Percentiles rank a stretch among this genome's conserved stretches.
phyloP scores from a whole-genome alignment of 768 basidiomycete genomes.

The Lentinula boryana region DNA sequence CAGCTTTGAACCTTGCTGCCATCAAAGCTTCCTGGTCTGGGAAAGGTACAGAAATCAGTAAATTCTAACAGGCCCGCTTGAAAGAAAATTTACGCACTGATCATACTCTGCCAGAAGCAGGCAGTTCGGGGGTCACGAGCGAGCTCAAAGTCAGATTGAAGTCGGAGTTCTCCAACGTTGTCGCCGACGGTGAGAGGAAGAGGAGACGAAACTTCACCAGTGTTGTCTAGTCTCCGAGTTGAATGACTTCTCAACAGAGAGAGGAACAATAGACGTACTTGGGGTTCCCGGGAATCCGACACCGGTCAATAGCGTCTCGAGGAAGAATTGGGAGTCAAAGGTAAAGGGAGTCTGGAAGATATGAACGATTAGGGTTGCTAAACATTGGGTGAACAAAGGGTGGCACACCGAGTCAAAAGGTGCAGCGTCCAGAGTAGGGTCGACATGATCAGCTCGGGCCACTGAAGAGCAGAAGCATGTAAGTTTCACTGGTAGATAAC shows the following conservation, averaged over 20 bases:
- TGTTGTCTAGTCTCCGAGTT: slow-evolving; percentile 5
- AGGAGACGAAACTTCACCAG: slow-evolving; percentile 17
- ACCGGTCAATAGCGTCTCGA: slow-evolving; percentile 22
- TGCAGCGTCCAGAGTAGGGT: slow-evolving; percentile 13
- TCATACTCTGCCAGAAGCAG: slow-evolving; percentile 33
- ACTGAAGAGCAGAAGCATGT: slow-evolving; percentile 4
- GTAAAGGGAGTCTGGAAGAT: slow-evolving; percentile 21
- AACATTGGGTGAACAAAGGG: background rate
- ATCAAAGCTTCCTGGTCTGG: slow-evolving; percentile 18
- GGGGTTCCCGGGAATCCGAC: slow-evolving; percentile 19
- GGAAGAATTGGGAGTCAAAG: slow-evolving; percentile 25
- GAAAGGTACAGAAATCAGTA: background rate
- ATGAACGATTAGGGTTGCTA: too few relatives aligned
- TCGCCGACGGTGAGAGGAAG: slow-evolving; percentile 8
- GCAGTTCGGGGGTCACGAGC: slow-evolving; percentile 26
- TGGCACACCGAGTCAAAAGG: slow-evolving; percentile 11
- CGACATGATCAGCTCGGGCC: slow-evolving; percentile 16
- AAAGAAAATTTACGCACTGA: slow-evolving; percentile 13
- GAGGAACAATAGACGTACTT: background rate
- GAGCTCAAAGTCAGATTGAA: slow-evolving; percentile 21
- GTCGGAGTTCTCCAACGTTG: slow-evolving; percentile 20
- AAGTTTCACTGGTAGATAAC: background rate
- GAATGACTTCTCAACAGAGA: background rate
- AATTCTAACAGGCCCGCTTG: too few relatives aligned
- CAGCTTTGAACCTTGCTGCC: slow-evolving; percentile 20